Percentiles rank a stretch among this genome's conserved stretches.
phyloP scores from a whole-genome alignment of 192 early-diverging fungal species.

The Rhizophagus sp. region DNA sequence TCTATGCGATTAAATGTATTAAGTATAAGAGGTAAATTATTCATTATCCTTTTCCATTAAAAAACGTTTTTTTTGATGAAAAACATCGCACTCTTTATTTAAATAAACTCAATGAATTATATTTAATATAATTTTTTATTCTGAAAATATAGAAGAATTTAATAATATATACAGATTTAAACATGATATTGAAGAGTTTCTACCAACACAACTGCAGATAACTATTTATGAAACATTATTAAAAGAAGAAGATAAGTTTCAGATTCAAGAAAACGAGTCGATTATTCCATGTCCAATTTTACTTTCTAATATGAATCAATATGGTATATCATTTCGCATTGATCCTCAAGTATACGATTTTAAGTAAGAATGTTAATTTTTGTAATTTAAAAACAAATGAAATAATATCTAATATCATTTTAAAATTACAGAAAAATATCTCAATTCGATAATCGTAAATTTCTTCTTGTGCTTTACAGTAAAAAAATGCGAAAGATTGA shows the following conservation, averaged over 20 bases:
- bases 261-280: neutral
- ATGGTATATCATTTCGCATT: neutral
- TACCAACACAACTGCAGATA: neutral
- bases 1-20: too few species aligned
- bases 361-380: neutral
- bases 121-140: too few species aligned
- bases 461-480: neutral
- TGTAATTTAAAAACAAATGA: neutral
- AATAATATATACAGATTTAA: too few species aligned
- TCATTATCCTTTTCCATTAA: too few species aligned
- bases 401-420: neutral
- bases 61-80: too few species aligned
- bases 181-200: too few species aligned
- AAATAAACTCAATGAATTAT: too few species aligned
- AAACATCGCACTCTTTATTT: too few species aligned
- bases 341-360: neutral
- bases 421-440: neutral
- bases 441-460: neutral
- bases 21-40: too few species aligned
- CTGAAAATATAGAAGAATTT: too few species aligned
- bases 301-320: too few species aligned
- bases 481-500: neutral
- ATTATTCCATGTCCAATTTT: neutral
- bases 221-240: neutral
- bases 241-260: neutral